Base-by-base conservation (phyloP, 208 protist genomes). In the Trypanosoma cruzi region DNA sequence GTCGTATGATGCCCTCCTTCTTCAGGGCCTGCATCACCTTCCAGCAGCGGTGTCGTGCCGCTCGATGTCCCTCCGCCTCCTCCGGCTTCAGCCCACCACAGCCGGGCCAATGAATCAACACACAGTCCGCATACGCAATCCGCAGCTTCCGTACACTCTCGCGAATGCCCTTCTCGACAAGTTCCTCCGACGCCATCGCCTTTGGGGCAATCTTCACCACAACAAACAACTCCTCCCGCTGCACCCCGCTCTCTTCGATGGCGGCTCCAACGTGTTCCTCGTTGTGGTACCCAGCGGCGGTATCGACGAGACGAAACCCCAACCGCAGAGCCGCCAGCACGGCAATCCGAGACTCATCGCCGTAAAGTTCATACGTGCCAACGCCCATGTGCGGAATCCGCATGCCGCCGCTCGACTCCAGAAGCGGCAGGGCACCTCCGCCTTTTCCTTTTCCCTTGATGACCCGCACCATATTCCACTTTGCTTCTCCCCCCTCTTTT, bases 61-160 rank as follows among this genome's bases (percentile, higher is more conserved):
- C 80, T 14, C 40, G 40, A 67, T 96, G 78, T 0, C 67, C 85
- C 20, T 53, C 79, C 0, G 64, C 72, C 44, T 90, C 84, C 0
- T 80, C 56, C 5, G 78, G 77, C 64, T 79, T 66, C 34, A 79
- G 63, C 2, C 86, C 86, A 14, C 80, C 82, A 50, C 88, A 90
- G n/a, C 84, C 90, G 1, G 90, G 90, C 88, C 90, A 96, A 78
- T 96, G 90, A 64, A 94, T 77, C 24, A 96, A 46, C 63, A 92
- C 82, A 24, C 74, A 79, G 55, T 96, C 88, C 6, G 84, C 85
- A 73, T 93, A 94, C 14, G 31, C 73, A 60, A 93, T 86, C 29
- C 82, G 74, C 4, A 96, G 73, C 62, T 78, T 73, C 1, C 61
- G 57, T 28, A 96, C 54, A 63, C 88, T 94, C 13, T 83, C 75